Evolutionary conservation across 2,329 filamentous ascomycete genomes (phyloP), one percentile per base, ranked within the genome.

Genomic region (Curvularia eragrostidis): DNA sequence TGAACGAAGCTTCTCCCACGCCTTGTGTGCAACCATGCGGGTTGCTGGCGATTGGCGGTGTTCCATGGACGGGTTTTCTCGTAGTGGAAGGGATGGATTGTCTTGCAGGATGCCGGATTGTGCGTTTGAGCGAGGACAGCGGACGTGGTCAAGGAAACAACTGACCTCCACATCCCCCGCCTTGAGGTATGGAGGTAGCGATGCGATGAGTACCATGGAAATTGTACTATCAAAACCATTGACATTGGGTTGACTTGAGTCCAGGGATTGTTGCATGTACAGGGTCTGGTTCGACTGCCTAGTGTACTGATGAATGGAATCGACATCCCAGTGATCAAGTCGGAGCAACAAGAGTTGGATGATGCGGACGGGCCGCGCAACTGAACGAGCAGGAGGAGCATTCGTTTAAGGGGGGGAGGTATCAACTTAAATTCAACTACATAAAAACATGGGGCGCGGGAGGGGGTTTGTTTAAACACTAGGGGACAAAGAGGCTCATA

Each of bases 381-480:
- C 42, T 21, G 23, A 41, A 46, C 18, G 6, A 32, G 39, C 19
- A 47, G 15, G 8, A 54, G 34, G 23, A 19, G 34, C 39, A 28
- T 30, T 8, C 18, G 18, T 26, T 26, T 19, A 26, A 19, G 24
- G 28, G 41, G 38, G n/a, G 36, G 39, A 54, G 55, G 51, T 58
- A 58, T 58, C 56, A 58, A 58, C 51, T 58, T 58, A n/a, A 51
- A 55, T 58, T 55, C 52, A 58, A 38, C 56, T 58, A 58, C 52
- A 55, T 58, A 58, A 32, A 50, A 55, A 47, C 39, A 55, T 55
- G 23, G 50, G 52, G 47, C 21, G 28, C 26, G 52, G 56, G 49
- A n/a, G 28, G 36, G 44, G 44, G 36, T 23, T 42, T 56, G 48
- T 47, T 56, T 55, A 58, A 24, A 49, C 47, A 56, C 43, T 46